A percentile compares a stretch with the other conserved stretches of the same genome.
These are phyloP conservation scores for Adenanthera pavonina DNA, from an alignment of 306 rosid genomes.

Conservation along the genomic window DNA sequence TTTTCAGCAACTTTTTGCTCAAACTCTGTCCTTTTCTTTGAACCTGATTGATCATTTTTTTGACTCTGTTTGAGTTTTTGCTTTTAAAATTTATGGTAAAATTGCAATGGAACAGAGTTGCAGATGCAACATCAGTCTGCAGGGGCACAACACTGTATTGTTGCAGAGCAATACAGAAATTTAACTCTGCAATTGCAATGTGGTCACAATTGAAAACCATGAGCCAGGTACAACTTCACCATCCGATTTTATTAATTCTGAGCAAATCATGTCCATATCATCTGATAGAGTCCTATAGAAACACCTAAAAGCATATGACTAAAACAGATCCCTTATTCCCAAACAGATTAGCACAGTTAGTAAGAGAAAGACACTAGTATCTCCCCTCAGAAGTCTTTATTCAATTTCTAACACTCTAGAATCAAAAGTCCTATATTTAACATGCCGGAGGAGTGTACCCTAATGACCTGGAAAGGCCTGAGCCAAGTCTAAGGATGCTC, in stretches of 20 bases:
- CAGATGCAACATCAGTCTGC: too few relatives aligned
- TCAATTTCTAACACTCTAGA: background rate
- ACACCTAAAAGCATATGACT: conserved; percentile 16
- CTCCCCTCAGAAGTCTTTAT: background rate
- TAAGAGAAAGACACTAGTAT: background rate
- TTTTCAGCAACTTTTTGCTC: too few relatives aligned
- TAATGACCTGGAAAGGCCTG: background rate
- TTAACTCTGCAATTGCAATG: too few relatives aligned
- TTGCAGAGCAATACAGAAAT: too few relatives aligned
- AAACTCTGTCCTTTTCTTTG: too few relatives aligned
- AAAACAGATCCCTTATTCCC: background rate
- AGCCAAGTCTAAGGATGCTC: background rate
- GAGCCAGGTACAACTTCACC: background rate
- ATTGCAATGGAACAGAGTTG: too few relatives aligned
- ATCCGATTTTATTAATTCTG: conserved; percentile 14
- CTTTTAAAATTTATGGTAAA: too few relatives aligned
- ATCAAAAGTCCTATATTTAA: background rate
- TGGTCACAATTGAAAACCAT: background rate
- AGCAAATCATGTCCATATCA: background rate
- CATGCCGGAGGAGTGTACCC: background rate
- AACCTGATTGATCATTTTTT: too few relatives aligned
- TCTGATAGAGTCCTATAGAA: conserved; percentile 6
- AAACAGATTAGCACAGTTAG: background rate
- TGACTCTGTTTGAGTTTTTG: too few relatives aligned
- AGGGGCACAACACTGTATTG: too few relatives aligned